Conservation (phyloP, 2,329 filamentous ascomycete genomes). For the Aschersonia sp. region DNA sequence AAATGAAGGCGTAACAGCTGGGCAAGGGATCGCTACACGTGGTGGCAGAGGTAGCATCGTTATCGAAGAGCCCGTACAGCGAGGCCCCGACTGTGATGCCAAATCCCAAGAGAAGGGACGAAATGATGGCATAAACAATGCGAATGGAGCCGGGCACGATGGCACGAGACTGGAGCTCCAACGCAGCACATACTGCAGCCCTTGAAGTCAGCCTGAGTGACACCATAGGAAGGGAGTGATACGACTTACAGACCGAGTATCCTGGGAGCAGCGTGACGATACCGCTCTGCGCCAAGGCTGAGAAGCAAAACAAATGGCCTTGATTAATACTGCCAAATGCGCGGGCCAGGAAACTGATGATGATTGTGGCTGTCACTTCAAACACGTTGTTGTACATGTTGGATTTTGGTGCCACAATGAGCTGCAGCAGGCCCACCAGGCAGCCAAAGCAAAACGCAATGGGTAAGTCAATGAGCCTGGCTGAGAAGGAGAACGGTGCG, state of each 20-base stretch:
- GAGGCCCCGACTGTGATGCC: slow-evolving; percentile 54
- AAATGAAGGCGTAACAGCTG: slow-evolving; percentile 43
- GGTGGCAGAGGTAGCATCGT: slow-evolving; percentile 29
- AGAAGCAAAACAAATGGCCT: slow-evolving; percentile 46
- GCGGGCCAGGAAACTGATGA: slow-evolving; percentile 47
- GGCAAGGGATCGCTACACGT: slow-evolving; percentile 29
- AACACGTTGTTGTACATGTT: slow-evolving; percentile 54
- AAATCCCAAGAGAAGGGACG: slow-evolving; percentile 58
- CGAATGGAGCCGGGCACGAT: slow-evolving; percentile 58
- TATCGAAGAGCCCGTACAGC: slow-evolving; percentile 47
- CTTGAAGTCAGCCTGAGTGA: neutral
- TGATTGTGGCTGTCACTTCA: slow-evolving; percentile 44
- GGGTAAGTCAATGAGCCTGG: slow-evolving; percentile 57
- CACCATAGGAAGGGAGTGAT: neutral
- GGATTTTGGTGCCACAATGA: slow-evolving; percentile 54
- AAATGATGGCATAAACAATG: slow-evolving; percentile 62
- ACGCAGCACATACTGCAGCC: slow-evolving; percentile 23
- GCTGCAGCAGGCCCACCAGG: slow-evolving; percentile 54
- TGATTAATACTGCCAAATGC: slow-evolving; percentile 44
- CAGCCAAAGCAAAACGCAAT: slow-evolving; percentile 57
- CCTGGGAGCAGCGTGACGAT: slow-evolving; percentile 54
- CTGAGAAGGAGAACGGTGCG: slow-evolving; percentile 62
- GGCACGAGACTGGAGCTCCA: slow-evolving; percentile 56
- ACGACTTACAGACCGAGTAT: slow-evolving; percentile 38
- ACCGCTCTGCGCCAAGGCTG: slow-evolving; percentile 47